Conservation (phyloP, 129 eudicot species). For the Scalesia atractyloides region DNA sequence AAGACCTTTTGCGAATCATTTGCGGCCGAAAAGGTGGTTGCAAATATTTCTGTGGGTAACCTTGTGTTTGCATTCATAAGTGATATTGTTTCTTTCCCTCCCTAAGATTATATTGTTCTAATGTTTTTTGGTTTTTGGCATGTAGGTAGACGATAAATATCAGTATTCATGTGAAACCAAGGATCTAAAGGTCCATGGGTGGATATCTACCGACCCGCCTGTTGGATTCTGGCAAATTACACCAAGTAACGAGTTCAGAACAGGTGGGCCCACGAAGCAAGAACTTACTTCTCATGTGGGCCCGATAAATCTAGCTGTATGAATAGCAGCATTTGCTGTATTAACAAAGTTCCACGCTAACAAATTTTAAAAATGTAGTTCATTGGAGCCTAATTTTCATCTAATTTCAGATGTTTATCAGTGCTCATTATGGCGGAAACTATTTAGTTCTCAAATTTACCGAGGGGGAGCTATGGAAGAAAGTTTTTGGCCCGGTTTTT, state of each 20-base stretch:
- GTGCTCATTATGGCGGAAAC: constrained; percentile 75
- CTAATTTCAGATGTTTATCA: constrained; percentile 41
- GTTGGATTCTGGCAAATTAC: constrained; percentile 64
- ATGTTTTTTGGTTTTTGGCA: neutral
- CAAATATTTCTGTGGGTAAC: no score
- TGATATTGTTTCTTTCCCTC: neutral
- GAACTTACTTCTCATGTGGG: constrained; percentile 75
- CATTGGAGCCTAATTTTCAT: neutral
- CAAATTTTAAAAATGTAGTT: neutral
- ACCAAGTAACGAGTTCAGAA: constrained; percentile 56
- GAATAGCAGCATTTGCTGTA: neutral
- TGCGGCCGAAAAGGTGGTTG: no score
- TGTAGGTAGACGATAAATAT: constrained; percentile 69
- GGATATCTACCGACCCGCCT: constrained; percentile 48
- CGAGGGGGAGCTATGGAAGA: constrained; percentile 80
- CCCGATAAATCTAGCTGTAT: constrained; percentile 69
- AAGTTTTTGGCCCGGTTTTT: constrained; percentile 86
- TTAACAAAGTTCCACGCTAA: neutral
- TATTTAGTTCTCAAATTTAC: constrained; percentile 64
- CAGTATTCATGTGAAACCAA: constrained; percentile 57
- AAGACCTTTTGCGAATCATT: no score
- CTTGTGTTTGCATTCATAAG: neutral
- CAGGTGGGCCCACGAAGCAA: constrained; percentile 56
- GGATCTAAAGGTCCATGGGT: constrained; percentile 62
- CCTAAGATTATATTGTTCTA: neutral